Base-by-base conservation (phyloP, 2,329 filamentous ascomycete genomes). In the Fusarium brachygibbosum region DNA sequence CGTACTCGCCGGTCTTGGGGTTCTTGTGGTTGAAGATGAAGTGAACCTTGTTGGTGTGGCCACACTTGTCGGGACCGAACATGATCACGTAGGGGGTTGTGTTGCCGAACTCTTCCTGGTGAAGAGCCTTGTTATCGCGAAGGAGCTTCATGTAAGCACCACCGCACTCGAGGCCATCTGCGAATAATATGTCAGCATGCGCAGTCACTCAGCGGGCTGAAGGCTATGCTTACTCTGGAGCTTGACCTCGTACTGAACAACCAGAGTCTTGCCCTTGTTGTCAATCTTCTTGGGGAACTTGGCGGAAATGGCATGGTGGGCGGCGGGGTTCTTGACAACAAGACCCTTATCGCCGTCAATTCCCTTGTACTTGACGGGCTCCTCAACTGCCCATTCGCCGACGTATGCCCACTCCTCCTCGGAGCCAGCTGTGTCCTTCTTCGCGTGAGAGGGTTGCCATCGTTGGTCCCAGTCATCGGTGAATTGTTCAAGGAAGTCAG, bases 21-120 rank as follows among this genome's bases (percentile, higher is more conserved):
- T 98, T 99, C 93, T 98, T 99, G 92, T 99, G 96, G 84, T 97
- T 96, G 90, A 99, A 97, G 82, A 99, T 99, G 86, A 99, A 97
- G 83, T 90, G 88, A 54, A 97, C 93, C 91, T 98, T 98, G 91
- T 99, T 99, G 82, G 93, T 98, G 80, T 93, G 89, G 82, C 96
- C 96, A 82, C 96, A 99, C 91, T 98, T 98, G 87, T 99, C 96
- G 76, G 96, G 96, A 74, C 96, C 96, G 80, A 99, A 99, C 96
- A 99, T 99, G 88, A 99, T 97, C 75, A 99, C 93, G 80, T 99
- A 99, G 49, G 96, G 96, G 42, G 95, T 97, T 67, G 91, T 90
- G 84, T 99, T 98, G 82, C 93, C 93, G 87, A 99, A 99, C 86
- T 99, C 96, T 72, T 98, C 95, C 77, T 93, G 90, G 86, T 97